These are phyloP conservation scores for Moricandia arvensis DNA, from an alignment of 345 rosid species.

Conservation along the genomic window DNA sequence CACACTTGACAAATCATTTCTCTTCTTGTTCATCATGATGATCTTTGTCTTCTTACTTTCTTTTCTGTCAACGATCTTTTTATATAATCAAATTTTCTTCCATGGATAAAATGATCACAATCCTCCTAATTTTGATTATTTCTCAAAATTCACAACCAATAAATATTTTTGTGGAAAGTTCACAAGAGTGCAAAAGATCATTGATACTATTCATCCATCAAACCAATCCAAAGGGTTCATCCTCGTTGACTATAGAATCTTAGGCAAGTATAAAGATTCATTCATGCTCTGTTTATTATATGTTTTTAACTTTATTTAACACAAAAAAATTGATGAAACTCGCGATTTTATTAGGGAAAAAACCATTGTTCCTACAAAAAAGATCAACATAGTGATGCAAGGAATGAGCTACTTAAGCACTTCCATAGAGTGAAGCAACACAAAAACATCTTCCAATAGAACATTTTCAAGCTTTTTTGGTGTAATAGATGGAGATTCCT, in stretches of 20 bases:
- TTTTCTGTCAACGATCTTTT: neutral
- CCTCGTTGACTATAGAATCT: neutral
- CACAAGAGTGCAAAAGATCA: neutral
- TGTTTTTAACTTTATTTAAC: neutral
- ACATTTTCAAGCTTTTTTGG: neutral
- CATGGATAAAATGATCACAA: neutral
- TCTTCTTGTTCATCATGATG: neutral
- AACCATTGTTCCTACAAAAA: neutral
- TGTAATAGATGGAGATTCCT: neutral
- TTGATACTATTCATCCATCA: too few relatives aligned
- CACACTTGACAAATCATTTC: neutral
- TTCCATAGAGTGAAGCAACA: neutral
- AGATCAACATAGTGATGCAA: neutral
- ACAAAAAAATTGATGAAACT: too few relatives aligned
- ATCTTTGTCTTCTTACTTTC: neutral
- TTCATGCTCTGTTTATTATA: neutral
- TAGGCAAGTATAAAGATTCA: neutral
- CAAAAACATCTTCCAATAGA: neutral
- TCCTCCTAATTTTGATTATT: neutral
- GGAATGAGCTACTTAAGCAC: neutral
- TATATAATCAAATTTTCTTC: neutral
- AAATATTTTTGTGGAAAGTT: neutral
- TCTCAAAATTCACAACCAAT: neutral
- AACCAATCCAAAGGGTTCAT: neutral
- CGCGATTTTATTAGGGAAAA: neutral